Evolutionary conservation across 2,329 filamentous ascomycete species (phyloP).

Genomic region (Calonectria henricotiae): DNA sequence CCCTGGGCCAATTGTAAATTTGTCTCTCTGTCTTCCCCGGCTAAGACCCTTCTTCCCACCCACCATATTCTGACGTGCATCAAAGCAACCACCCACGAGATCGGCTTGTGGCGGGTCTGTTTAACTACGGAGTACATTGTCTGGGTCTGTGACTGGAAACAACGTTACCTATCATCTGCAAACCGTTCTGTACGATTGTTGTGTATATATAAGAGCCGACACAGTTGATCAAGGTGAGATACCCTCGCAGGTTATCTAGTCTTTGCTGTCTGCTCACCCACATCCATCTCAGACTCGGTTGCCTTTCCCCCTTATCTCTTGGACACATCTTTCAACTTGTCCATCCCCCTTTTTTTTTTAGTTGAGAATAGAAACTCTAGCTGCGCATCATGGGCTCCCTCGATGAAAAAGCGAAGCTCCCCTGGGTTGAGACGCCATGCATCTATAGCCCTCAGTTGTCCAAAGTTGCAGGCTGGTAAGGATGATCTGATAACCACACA

Average conservation of each 20-base stretch:
- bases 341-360: background rate
- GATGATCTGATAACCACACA: slow-evolving; percentile 30
- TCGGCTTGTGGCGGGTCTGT: slow-evolving; percentile 1
- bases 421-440: slow-evolving; percentile 82
- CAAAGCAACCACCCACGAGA: background rate
- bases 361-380: background rate
- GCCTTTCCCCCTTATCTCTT: background rate
- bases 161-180: background rate
- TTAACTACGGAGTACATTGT: background rate
- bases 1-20: background rate
- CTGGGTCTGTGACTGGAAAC: background rate
- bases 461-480: slow-evolving; percentile 80
- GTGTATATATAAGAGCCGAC: background rate
- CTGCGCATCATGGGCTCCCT: slow-evolving; percentile 61
- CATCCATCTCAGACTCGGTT: background rate
- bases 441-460: slow-evolving; percentile 79
- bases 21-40: background rate
- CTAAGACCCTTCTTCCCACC: background rate
- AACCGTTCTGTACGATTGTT: background rate
- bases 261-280: background rate
- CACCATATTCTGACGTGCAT: background rate
- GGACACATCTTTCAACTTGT: background rate
- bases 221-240: slow-evolving; percentile 5
- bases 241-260: background rate
- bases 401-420: slow-evolving; percentile 60